Evolutionary conservation across 2,329 filamentous ascomycete genomes (phyloP), one percentile per base, ranked within the genome.

Genomic region (Cladosporium cucumerinum): DNA sequence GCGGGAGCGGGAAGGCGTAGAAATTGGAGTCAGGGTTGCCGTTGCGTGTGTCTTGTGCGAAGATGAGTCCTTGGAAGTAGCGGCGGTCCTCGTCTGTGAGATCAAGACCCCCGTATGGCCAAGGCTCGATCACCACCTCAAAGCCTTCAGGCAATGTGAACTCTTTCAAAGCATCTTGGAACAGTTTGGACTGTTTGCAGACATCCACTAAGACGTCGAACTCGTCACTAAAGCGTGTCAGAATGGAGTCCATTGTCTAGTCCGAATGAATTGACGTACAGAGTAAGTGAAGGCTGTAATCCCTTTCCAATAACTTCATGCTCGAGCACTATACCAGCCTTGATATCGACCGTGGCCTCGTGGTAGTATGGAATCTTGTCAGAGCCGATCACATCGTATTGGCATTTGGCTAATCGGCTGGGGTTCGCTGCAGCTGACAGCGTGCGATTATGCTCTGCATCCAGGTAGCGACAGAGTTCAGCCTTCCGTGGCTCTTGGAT

Each of bases 121-220:
- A 75, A 7, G 73, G 71, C 57, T 75, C 74, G 3, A 75, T 68
- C 18, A 75, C 67, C 11, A 75, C 67, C 55, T 74, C 69, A 21
- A 70, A 72, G 21, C 83, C 84, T 66, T 82, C 73, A 0, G 85
- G 85, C 1, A 87, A 78, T 64, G 85, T 73, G 66, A 87, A 66
- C 67, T 86, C 86, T 52, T 81, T 81, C 61, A 86, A 80, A 64
- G 85, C 84, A 1, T 81, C 82, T 69, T 84, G 78, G 16, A 87
- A 84, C 3, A 76, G 25, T 80, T 73, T 68, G 82, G 80, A 71
- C 43, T 66, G 76, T 62, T 82, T 79, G 67, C 84, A 85, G 3
- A 80, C 80, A 18, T 82, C 77, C 6, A 82, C 77, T 5, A 85
- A 73, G 5, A 72, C 70, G 36, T 81, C 77, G 55, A 85, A 83